phyloP scores from a whole-genome alignment of 2,329 filamentous ascomycete species.

The Penicillium sp. region DNA sequence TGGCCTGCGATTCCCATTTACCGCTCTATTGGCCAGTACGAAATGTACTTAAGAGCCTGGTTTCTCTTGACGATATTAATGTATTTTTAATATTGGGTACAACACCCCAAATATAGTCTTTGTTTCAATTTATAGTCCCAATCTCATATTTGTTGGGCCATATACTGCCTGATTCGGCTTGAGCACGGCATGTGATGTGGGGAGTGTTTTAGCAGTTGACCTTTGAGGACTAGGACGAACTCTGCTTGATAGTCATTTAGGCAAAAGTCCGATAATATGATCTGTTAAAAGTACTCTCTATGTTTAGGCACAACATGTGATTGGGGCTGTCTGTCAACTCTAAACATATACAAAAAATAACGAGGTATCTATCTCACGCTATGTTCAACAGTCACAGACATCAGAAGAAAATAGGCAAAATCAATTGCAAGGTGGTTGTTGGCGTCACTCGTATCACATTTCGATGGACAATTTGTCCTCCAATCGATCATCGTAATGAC shows the following conservation, averaged over 20 bases:
- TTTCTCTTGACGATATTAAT: not conserved
- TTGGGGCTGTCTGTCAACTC: not conserved
- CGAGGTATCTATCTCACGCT: not conserved
- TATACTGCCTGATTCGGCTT: not conserved
- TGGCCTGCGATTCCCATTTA: not conserved
- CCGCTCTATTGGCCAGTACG: not conserved
- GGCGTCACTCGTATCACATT: constrained; percentile 16
- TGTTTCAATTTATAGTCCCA: not conserved
- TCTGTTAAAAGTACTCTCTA: not conserved
- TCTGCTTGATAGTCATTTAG: not conserved
- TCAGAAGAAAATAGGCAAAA: constrained; percentile 10
- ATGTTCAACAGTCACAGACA: not conserved
- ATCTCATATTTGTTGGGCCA: not conserved
- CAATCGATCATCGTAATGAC: constrained; percentile 19
- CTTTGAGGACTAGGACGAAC: not conserved
- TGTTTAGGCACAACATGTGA: not conserved
- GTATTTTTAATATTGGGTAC: not conserved
- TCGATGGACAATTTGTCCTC: constrained; percentile 28
- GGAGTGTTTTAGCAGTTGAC: not conserved
- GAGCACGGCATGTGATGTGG: constrained; percentile 5
- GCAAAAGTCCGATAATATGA: not conserved
- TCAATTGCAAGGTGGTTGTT: constrained; percentile 1
- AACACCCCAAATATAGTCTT: not conserved
- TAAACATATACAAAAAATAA: not conserved
- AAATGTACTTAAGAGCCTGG: not conserved